Evolutionary conservation across 2,329 filamentous ascomycete genomes (phyloP).

Genomic region (Ophiobolus disseminans): DNA sequence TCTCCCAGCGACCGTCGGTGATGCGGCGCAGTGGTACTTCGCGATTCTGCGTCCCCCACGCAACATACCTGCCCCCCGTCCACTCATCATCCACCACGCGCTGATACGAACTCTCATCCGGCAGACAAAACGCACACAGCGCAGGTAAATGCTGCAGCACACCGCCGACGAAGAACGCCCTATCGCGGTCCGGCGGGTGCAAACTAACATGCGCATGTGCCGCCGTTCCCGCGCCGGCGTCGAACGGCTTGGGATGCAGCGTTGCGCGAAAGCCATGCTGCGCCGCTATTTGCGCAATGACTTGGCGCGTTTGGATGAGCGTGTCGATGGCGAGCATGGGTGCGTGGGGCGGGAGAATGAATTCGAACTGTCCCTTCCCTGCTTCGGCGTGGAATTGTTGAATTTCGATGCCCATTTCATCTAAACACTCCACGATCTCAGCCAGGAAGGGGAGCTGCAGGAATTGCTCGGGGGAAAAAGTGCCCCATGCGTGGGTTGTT

Average conservation of each 20-base stretch:
- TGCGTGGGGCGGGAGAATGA: conserved; percentile 69
- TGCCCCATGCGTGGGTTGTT: conserved; percentile 74
- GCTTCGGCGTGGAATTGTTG: conserved; percentile 79
- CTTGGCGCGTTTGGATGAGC: conserved; percentile 73
- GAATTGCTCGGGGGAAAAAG: conserved; percentile 68
- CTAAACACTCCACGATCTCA: conserved; percentile 69
- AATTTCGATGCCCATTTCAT: conserved; percentile 67
- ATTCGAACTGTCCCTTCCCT: conserved; percentile 77
- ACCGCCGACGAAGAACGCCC: conserved; percentile 72
- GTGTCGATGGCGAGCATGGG: conserved; percentile 74
- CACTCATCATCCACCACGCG: conserved; percentile 72
- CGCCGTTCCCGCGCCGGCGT: conserved; percentile 64
- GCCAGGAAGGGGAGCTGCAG: conserved; percentile 67
- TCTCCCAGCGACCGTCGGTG: conserved; percentile 73
- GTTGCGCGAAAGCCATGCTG: conserved; percentile 71
- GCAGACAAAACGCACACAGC: conserved; percentile 73
- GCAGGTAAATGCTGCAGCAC: conserved; percentile 70
- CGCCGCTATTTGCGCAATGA: conserved; percentile 70
- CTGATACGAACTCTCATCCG: conserved; percentile 71
- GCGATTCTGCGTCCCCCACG: conserved; percentile 83
- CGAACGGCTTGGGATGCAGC: conserved; percentile 74
- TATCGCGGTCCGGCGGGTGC: conserved; percentile 60
- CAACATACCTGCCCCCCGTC: conserved; percentile 79
- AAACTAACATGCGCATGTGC: conserved; percentile 76
- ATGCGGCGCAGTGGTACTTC: conserved; percentile 77